phyloP scores from a whole-genome alignment of 352 stramenopile genomes.

The Phytophthora cryptogea region DNA sequence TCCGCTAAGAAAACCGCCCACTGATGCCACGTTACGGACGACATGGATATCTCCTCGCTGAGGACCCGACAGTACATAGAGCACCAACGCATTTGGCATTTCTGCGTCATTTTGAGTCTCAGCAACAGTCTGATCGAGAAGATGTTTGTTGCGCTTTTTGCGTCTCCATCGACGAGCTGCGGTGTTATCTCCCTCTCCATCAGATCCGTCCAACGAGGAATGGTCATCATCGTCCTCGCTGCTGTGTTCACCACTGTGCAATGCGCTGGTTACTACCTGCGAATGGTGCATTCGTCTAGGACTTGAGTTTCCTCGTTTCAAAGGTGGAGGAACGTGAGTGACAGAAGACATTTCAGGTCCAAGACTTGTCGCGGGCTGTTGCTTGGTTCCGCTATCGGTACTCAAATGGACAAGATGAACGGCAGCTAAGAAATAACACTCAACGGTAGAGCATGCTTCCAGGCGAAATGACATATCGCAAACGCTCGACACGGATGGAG shows the following conservation, averaged over 20 bases:
- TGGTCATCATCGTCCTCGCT: slow-evolving; percentile 25
- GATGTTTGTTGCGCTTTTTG: slow-evolving; percentile 77
- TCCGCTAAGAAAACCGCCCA: slow-evolving; percentile 57
- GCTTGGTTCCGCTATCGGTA: slow-evolving; percentile 3
- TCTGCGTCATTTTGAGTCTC: slow-evolving; percentile 57
- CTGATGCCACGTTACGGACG: slow-evolving; percentile 62
- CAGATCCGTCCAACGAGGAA: slow-evolving; percentile 3
- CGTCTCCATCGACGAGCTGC: slow-evolving; percentile 59
- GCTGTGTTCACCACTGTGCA: slow-evolving; percentile 11
- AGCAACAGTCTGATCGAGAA: slow-evolving; percentile 64
- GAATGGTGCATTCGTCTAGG: slow-evolving; percentile 35
- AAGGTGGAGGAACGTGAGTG: slow-evolving; percentile 5
- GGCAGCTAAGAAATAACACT: slow-evolving; percentile 64
- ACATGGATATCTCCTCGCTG: slow-evolving; percentile 82
- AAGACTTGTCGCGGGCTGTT: neutral
- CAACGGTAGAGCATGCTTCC: slow-evolving; percentile 46
- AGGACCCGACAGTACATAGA: slow-evolving; percentile 79
- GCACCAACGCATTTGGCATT: slow-evolving; percentile 59
- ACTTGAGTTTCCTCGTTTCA: slow-evolving; percentile 31
- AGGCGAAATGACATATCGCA: slow-evolving; percentile 22
- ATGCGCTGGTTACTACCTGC: slow-evolving; percentile 39
- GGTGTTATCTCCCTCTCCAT: slow-evolving; percentile 17
- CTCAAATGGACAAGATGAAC: slow-evolving; percentile 33
- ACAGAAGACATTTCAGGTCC: neutral
- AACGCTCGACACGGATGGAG: slow-evolving; percentile 23